Percentiles rank a stretch among this genome's conserved stretches.
These are phyloP conservation scores for Solanum dulcamara DNA, from an alignment of 257 asterid genomes.

Conservation along the genomic window DNA sequence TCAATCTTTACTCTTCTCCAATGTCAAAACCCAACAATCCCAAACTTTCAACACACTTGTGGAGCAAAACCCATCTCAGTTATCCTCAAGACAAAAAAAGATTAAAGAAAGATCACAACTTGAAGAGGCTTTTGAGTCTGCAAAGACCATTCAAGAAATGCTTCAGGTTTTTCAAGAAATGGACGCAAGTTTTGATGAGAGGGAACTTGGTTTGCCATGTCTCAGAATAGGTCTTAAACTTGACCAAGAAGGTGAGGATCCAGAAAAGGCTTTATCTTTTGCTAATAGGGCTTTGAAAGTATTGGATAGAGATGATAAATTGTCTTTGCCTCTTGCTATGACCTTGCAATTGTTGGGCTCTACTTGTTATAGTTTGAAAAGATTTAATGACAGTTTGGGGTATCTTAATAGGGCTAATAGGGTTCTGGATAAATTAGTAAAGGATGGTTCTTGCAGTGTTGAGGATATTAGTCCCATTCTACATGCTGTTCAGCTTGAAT, in stretches of 20 bases:
- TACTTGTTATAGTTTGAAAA: constrained; percentile 41
- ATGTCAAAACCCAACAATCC: constrained; percentile 1
- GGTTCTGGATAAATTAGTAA: constrained; percentile 40
- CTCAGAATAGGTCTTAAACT: constrained; percentile 75
- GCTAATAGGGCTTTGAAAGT: constrained; percentile 60
- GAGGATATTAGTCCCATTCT: constrained; percentile 54
- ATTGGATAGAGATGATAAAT: constrained; percentile 41
- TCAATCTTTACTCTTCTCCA: constrained; percentile 22
- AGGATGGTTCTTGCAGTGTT: constrained; percentile 24
- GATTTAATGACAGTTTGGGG: constrained; percentile 78
- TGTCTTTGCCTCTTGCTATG: constrained; percentile 76
- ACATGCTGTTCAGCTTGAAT: constrained; percentile 64
- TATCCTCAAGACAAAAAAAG: constrained; percentile 67
- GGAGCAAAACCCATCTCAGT: constrained; percentile 24
- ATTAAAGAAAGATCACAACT: constrained; percentile 46
- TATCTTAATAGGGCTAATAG: constrained; percentile 79
- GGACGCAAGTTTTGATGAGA: constrained; percentile 60
- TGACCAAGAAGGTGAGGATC: constrained; percentile 70
- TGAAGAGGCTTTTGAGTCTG: constrained; percentile 86
- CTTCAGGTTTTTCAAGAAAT: constrained; percentile 52
- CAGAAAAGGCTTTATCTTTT: constrained; percentile 54
- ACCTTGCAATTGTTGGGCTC: constrained; percentile 83
- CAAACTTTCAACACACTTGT: constrained; percentile 35
- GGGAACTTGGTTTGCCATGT: constrained; percentile 67
- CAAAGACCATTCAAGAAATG: constrained; percentile 67